Base-by-base conservation (phyloP, 495 filamentous ascomycete species). In the Chaetomium tenue region DNA sequence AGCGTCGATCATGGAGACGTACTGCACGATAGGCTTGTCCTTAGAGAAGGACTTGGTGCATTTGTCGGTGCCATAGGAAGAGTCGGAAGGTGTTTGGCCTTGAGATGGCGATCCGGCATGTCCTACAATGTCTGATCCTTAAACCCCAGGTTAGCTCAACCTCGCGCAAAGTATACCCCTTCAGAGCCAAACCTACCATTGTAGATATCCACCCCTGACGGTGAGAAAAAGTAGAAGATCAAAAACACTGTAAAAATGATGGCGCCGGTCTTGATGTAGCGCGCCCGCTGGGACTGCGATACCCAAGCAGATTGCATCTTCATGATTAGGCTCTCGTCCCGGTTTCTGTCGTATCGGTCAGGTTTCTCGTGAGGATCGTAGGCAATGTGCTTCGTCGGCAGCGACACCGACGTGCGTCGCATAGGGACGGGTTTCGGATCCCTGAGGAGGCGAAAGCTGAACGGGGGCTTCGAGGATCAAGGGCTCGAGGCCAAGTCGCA, bases 1-100 rank as follows among this genome's bases (percentile, higher is more conserved):
- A 44, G 94, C 94, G 81, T 98, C 94, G 71, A 98, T 91, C 94
- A 98, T 98, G 68, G 96, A 84, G 63, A 91, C 94, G 82, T 97
- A 98, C 72, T 98, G 94, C 64, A 97, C 88, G 67, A 98, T 81
- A 28, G 95, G 95, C 79, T 96, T 98, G 50, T 89, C 86, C 39
- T 87, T 84, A 61, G 91, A 90, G 75, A 81, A 86, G 30, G 93
- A 91, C 72, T 87, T 90, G 54, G 86, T 86, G 83, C 94, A 98
- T 78, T 84, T 89, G 42, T 85, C 77, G 63, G 87, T 89, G 59
- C 83, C 82, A 48, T 83, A 78, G 0, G 86, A 81, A 0, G 83
- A 79, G 68, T 90, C 87, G 23, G 81, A 74, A 3, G 87, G 83
- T 16, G 64, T 62, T 66, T 89, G 83, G 61, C 84, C 83, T 42